Evolutionary conservation across 1,139 yeast genomes (phyloP).

Genomic region (Taiozyma sp.): DNA sequence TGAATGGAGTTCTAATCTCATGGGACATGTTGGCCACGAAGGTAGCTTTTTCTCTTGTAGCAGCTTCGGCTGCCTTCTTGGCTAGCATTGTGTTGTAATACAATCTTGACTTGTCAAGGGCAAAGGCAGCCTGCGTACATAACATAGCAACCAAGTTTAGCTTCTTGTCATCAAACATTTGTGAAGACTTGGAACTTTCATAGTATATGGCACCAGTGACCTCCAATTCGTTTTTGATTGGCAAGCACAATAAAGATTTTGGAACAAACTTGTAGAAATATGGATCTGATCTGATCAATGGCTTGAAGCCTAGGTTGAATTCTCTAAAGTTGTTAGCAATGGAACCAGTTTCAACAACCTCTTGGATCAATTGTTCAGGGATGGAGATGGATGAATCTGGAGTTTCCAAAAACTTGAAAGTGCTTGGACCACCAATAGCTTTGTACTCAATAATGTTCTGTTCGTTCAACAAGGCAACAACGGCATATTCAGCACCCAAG

Average conservation of each 20-base stretch:
- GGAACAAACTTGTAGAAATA: slow-evolving; percentile 37
- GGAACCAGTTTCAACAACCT: slow-evolving; percentile 38
- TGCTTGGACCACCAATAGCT: slow-evolving; percentile 41
- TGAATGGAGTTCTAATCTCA: slow-evolving; percentile 56
- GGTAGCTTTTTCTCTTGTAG: slow-evolving; percentile 55
- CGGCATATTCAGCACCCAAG: slow-evolving; percentile 43
- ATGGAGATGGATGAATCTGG: slow-evolving; percentile 33
- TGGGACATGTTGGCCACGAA: slow-evolving; percentile 60
- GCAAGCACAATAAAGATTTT: slow-evolving; percentile 41
- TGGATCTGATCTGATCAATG: slow-evolving; percentile 35
- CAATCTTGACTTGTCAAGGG: slow-evolving; percentile 44
- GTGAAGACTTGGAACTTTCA: slow-evolving; percentile 31
- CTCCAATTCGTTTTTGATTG: slow-evolving; percentile 41
- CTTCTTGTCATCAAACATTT: slow-evolving; percentile 32
- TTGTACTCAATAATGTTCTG: slow-evolving; percentile 34
- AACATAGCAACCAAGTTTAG: slow-evolving; percentile 41
- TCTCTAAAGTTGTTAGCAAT: slow-evolving; percentile 37
- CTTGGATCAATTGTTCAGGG: slow-evolving; percentile 39
- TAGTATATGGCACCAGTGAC: slow-evolving; percentile 46
- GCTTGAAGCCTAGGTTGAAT: slow-evolving; percentile 31
- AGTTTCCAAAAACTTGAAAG: slow-evolving; percentile 16
- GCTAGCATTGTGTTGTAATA: slow-evolving; percentile 50
- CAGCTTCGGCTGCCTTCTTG: slow-evolving; percentile 53
- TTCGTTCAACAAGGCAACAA: slow-evolving; percentile 35
- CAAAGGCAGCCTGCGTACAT: slow-evolving; percentile 52